Base-by-base conservation (phyloP, 2,329 filamentous ascomycete species). In the Fusarium xyrophilum region DNA sequence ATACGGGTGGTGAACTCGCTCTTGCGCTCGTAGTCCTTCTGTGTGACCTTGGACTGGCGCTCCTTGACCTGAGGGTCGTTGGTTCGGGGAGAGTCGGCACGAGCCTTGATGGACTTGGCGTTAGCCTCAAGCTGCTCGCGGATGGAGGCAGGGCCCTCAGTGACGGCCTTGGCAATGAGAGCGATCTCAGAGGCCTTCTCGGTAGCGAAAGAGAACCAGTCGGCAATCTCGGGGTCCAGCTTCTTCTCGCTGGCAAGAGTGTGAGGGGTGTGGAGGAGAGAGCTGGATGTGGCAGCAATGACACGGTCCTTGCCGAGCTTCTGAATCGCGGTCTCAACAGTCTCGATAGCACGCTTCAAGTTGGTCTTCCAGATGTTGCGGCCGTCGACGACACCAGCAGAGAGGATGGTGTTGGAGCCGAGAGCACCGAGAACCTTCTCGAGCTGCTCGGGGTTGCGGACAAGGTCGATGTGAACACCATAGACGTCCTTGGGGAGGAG, bases 301-400 rank as follows among this genome's bases (percentile, higher is more conserved):
- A 99, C 95, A 79, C 96, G 93, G 74, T 98, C 94, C 88, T 97
- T 95, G 84, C 96, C 95, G 69, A 99, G 89, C 86, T 97, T 88
- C 86, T 97, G 93, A 76, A 98, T 85, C 71, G 95, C 96, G 64
- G 88, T 85, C 89, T 98, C 93, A 67, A 96, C 91, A 70, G 85
- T 88, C 86, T 96, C 94, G 72, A 99, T 96, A 78, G 96, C 93
- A 76, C 89, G 89, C 89, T 97, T 92, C 85, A 97, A 91, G 90
- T 98, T 97, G 84, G 93, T 97, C 92, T 99, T 99, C 96, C 96
- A 99, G 87, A 99, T 98, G 89, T 99, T 99, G 78, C 96, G 93
- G 77, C 96, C 96, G 77, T 99, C 94, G 73, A 99, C 96, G 75
- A 99, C 92, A 93, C 96, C 96, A 71, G 90, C 91, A 73, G 96